Conservation (phyloP, 1,139 yeast genomes). For the Lodderomyces metapsilosis region DNA sequence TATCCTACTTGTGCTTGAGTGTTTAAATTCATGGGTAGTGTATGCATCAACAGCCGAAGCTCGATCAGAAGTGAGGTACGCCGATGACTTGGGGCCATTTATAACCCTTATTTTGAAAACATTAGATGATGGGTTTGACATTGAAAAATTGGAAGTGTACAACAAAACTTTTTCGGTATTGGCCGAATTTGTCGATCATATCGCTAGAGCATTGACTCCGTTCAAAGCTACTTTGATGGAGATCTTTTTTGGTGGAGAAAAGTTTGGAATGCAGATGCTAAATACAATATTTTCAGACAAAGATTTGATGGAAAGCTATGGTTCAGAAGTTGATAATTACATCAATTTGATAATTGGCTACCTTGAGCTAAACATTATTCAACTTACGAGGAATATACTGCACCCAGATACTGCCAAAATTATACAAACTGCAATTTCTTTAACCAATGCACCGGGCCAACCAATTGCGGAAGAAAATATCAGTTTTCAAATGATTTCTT, state of each 20-base stretch:
- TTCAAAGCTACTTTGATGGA: conserved; percentile 21
- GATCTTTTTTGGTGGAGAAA: conserved; percentile 34
- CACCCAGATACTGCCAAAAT: conserved; percentile 38
- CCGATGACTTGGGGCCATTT: conserved; percentile 18
- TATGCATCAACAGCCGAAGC: conserved; percentile 35
- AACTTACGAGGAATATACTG: conserved; percentile 46
- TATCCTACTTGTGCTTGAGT: conserved; percentile 24
- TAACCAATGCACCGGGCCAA: conserved; percentile 59
- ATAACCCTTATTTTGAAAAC: conserved; percentile 21
- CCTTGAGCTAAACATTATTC: conserved; percentile 51
- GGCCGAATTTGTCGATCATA: conserved; percentile 47
- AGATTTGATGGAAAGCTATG: conserved; percentile 31
- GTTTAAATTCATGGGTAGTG: conserved; percentile 34
- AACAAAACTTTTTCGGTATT: conserved; percentile 34
- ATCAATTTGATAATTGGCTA: conserved; percentile 52
- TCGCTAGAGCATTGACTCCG: conserved; percentile 38
- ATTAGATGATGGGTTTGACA: conserved; percentile 15
- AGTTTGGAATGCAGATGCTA: conserved; percentile 41
- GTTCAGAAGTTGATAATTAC: conserved; percentile 46
- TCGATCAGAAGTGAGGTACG: conserved; percentile 34
- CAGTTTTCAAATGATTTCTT: conserved; percentile 66
- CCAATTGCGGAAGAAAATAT: conserved; percentile 69
- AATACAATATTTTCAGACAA: conserved; percentile 20
- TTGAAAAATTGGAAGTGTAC: conserved; percentile 20
- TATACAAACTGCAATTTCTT: conserved; percentile 48